Conservation (phyloP, 768 basidiomycete species). For the Rhizopogon salebrosus region DNA sequence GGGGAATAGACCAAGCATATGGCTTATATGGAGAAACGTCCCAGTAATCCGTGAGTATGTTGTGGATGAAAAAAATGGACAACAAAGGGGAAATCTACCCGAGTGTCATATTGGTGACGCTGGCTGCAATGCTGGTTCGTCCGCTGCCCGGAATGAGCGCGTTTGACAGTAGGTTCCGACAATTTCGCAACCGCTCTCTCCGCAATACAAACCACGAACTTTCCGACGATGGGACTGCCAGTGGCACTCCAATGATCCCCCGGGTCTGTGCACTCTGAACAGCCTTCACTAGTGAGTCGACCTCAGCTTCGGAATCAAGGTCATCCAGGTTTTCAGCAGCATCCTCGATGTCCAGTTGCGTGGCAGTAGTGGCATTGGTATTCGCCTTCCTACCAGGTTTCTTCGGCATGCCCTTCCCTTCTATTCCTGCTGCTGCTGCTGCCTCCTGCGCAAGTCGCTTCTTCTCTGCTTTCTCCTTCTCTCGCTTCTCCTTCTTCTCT, state of each 20-base stretch:
- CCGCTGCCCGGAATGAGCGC: slow-evolving; percentile 33
- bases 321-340: slow-evolving; percentile 69
- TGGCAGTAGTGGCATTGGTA: slow-evolving; percentile 45
- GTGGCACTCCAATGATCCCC: slow-evolving; percentile 56
- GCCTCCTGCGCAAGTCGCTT: slow-evolving; percentile 68
- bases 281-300: slow-evolving; percentile 66
- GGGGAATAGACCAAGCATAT: background rate
- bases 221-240: slow-evolving; percentile 70
- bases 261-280: slow-evolving; percentile 51
- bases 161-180: slow-evolving; percentile 52
- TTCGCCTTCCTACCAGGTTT: slow-evolving; percentile 37
- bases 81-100: background rate
- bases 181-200: slow-evolving; percentile 55
- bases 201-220: slow-evolving; percentile 80
- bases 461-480: slow-evolving; percentile 79
- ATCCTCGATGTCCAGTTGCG: slow-evolving; percentile 54
- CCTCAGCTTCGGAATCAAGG: slow-evolving; percentile 79
- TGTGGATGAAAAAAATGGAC: background rate
- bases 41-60: background rate
- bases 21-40: background rate
- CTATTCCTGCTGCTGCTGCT: slow-evolving; percentile 56
- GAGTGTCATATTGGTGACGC: background rate
- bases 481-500: slow-evolving; percentile 81
- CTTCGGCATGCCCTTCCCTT: slow-evolving; percentile 61
- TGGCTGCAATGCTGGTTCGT: slow-evolving; percentile 17